A percentile compares a stretch with the other conserved stretches of the same genome.
Evolutionary conservation across 768 basidiomycete species (phyloP).

Genomic region (Rhizopogon roseolus): DNA sequence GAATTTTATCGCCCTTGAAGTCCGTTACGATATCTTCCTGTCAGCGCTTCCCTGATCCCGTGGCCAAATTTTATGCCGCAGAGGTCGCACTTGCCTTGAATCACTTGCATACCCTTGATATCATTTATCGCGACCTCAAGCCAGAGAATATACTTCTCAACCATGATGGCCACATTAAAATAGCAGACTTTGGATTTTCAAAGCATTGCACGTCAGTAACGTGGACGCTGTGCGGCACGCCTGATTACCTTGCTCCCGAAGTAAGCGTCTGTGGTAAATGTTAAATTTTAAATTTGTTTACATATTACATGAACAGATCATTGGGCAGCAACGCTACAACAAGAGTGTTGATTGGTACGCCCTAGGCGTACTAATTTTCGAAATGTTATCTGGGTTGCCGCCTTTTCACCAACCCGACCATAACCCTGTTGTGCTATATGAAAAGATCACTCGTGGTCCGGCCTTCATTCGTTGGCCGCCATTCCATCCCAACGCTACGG

Average conservation of each 20-base stretch:
- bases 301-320: conserved; percentile 43
- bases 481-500: conserved; percentile 72
- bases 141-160: conserved; percentile 95
- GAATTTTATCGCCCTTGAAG: conserved; percentile 12
- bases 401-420: conserved; percentile 89
- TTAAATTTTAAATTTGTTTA: background rate
- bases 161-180: conserved; percentile 94
- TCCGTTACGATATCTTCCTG: conserved; percentile 1
- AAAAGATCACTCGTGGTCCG: conserved; percentile 81
- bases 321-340: conserved; percentile 82
- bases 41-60: conserved; percentile 92
- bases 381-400: conserved; percentile 95
- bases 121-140: conserved; percentile 97
- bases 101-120: conserved; percentile 79
- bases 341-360: conserved; percentile 99
- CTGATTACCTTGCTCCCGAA: conserved; percentile 97
- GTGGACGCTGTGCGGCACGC: conserved; percentile 94
- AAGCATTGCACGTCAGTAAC: conserved; percentile 84
- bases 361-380: conserved; percentile 92
- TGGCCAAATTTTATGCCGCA: conserved; percentile 96
- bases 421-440: conserved; percentile 85
- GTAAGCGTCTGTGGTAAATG: conserved; percentile 28
- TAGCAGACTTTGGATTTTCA: conserved; percentile 96
- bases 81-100: conserved; percentile 92
- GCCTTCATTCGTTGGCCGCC: conserved; percentile 74